Conservation (phyloP, 2,329 filamentous ascomycete species). For the Seiridium cupressi region DNA sequence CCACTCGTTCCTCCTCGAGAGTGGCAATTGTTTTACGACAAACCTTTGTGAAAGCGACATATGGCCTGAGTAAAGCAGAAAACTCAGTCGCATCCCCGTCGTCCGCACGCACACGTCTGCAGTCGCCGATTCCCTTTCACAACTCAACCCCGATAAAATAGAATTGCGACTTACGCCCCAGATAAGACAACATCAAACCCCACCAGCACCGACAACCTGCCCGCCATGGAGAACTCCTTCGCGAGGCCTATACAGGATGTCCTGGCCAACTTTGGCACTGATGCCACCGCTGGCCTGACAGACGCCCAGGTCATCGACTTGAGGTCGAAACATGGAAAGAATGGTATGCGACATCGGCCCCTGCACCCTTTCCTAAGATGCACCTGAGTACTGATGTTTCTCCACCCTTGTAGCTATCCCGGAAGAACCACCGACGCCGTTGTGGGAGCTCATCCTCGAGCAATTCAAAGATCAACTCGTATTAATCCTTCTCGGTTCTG, state of each 20-base stretch:
- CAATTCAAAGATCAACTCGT: slow-evolving; percentile 99
- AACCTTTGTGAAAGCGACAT: neutral
- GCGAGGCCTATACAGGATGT: slow-evolving; percentile 56
- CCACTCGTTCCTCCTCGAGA: slow-evolving; percentile 12
- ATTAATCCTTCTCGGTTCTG: slow-evolving; percentile 88
- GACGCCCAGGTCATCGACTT: slow-evolving; percentile 56
- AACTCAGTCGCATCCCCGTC: neutral
- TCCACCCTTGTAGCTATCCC: slow-evolving; percentile 47
- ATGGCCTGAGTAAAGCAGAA: neutral
- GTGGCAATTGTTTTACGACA: neutral
- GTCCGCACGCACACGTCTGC: neutral
- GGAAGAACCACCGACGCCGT: slow-evolving; percentile 91
- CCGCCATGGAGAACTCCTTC: slow-evolving; percentile 62
- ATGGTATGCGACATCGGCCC: slow-evolving; percentile 48
- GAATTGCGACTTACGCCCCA: neutral
- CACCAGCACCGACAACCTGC: slow-evolving; percentile 13
- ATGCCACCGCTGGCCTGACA: slow-evolving; percentile 53
- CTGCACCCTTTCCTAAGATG: neutral
- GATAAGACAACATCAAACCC: slow-evolving; percentile 15
- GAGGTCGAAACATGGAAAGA: slow-evolving; percentile 61
- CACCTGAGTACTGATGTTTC: slow-evolving; percentile 1
- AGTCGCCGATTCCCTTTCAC: neutral
- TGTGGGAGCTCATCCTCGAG: slow-evolving; percentile 96
- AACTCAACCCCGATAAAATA: neutral
- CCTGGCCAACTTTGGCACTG: slow-evolving; percentile 56